Conservation (phyloP, 2,329 filamentous ascomycete genomes). For the Alternaria postmessia region DNA sequence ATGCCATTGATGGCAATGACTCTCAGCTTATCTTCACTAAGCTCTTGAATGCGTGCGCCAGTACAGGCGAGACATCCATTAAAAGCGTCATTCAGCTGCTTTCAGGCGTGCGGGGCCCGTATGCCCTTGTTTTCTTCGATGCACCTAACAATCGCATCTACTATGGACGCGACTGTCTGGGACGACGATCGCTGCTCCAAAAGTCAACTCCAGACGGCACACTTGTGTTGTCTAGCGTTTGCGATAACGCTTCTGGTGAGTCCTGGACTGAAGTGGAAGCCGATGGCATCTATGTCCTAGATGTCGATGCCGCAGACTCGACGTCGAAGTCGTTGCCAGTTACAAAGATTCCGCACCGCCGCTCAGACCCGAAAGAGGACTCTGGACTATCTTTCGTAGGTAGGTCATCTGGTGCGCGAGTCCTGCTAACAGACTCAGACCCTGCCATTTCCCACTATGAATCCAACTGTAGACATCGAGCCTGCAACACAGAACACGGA, state of each 20-base stretch:
- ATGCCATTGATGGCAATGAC: conserved; percentile 77
- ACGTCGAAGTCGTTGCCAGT: conserved; percentile 7
- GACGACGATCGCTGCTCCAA: conserved; percentile 79
- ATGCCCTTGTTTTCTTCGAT: conserved; percentile 88
- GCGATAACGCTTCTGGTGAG: conserved; percentile 49
- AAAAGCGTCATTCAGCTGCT: conserved; percentile 33
- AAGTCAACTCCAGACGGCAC: conserved; percentile 58
- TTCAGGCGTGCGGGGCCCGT: conserved; percentile 69
- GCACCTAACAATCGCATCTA: conserved; percentile 68
- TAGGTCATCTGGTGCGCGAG: conserved; percentile 27
- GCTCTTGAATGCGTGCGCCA: conserved; percentile 54
- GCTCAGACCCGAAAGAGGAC: conserved; percentile 15
- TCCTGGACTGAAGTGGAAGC: conserved; percentile 83
- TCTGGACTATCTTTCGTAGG: conserved; percentile 42
- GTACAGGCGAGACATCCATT: conserved; percentile 8
- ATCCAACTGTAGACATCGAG: conserved; percentile 31
- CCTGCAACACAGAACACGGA: conserved; percentile 33
- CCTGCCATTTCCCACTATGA: conserved; percentile 57
- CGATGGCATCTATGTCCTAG: conserved; percentile 77
- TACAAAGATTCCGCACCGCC: conserved; percentile 36
- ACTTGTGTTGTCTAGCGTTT: conserved; percentile 46
- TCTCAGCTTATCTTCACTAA: conserved; percentile 72
- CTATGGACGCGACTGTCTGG: conserved; percentile 87
- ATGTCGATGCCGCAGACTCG: conserved; percentile 53
- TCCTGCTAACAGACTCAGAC: conserved; percentile 42